Conservation (phyloP, 1,139 yeast genomes). For the Hyphopichia buzzinii region DNA sequence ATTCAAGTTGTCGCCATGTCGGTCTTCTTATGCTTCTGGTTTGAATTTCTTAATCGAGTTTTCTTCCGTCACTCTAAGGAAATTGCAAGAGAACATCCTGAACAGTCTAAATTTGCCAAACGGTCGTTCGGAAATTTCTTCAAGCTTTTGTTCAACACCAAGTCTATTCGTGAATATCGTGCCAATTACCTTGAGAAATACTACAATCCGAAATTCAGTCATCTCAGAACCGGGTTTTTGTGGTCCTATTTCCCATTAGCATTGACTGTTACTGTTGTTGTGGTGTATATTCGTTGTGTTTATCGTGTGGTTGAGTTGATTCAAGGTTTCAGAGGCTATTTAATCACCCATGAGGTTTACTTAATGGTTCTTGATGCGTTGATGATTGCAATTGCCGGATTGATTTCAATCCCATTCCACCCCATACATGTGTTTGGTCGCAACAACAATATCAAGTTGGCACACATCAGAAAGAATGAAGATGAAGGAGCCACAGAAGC, state of each 20-base stretch:
- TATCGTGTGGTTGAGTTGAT: slow-evolving; percentile 80
- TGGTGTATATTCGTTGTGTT: slow-evolving; percentile 69
- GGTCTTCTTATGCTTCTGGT: slow-evolving; percentile 57
- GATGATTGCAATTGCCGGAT: slow-evolving; percentile 53
- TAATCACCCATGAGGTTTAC: slow-evolving; percentile 69
- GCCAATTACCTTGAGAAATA: slow-evolving; percentile 23
- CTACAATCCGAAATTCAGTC: slow-evolving; percentile 39
- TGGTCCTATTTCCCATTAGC: slow-evolving; percentile 53
- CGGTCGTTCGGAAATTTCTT: slow-evolving; percentile 26
- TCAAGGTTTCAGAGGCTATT: slow-evolving; percentile 73
- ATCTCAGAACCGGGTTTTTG: slow-evolving; percentile 37
- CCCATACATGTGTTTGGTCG: slow-evolving; percentile 61
- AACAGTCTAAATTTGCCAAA: slow-evolving; percentile 19
- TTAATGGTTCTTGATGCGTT: slow-evolving; percentile 76
- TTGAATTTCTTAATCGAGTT: slow-evolving; percentile 49
- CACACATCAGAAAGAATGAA: slow-evolving; percentile 1
- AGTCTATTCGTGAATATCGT: slow-evolving; percentile 22
- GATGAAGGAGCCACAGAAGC: slow-evolving; percentile 1
- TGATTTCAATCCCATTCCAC: slow-evolving; percentile 53
- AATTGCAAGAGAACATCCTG: slow-evolving; percentile 13
- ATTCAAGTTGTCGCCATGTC: slow-evolving; percentile 77
- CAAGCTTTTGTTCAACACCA: slow-evolving; percentile 27
- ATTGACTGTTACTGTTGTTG: slow-evolving; percentile 51
- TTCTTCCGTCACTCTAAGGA: slow-evolving; percentile 30
- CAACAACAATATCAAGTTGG: not conserved